phyloP scores from a whole-genome alignment of 225 moss, liverwort and hornwort species.

The Antitrichia curtipendula region DNA sequence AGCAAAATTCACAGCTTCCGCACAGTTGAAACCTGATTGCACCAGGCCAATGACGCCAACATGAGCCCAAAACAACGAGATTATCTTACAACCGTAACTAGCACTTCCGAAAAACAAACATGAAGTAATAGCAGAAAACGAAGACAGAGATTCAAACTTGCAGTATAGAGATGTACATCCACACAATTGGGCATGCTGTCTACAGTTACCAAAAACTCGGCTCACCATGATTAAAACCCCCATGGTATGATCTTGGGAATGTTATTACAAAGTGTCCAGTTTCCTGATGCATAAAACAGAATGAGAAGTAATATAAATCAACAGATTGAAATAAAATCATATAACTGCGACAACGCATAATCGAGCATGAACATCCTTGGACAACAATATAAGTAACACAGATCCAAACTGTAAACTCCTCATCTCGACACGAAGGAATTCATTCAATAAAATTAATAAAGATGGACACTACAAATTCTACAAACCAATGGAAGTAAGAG shows the following conservation, averaged over 20 bases:
- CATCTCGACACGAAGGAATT: not conserved
- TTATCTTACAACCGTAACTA: not conserved
- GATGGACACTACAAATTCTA: not conserved
- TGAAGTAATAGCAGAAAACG: not conserved
- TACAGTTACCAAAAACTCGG: not conserved
- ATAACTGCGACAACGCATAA: not conserved
- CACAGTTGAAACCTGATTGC: slow-evolving; percentile 88
- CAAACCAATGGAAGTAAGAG: not conserved
- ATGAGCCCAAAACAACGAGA: not conserved
- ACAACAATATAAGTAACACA: not conserved
- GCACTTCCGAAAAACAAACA: not conserved
- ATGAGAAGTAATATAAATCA: not conserved
- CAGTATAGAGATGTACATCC: not conserved
- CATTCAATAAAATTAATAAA: not conserved
- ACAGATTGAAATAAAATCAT: not conserved
- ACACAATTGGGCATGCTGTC: not conserved
- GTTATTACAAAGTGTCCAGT: slow-evolving; percentile 87
- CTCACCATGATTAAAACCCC: slow-evolving; percentile 96
- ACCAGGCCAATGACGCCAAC: not conserved
- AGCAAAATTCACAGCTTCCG: slow-evolving; percentile 96
- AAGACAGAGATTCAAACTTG: not conserved
- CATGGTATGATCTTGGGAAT: slow-evolving; percentile 96
- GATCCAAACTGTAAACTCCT: not conserved
- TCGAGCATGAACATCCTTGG: not conserved
- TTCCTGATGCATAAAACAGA: slow-evolving; percentile 44